Conservation (phyloP, 345 rosid genomes). For the Excoecaria agallocha region DNA sequence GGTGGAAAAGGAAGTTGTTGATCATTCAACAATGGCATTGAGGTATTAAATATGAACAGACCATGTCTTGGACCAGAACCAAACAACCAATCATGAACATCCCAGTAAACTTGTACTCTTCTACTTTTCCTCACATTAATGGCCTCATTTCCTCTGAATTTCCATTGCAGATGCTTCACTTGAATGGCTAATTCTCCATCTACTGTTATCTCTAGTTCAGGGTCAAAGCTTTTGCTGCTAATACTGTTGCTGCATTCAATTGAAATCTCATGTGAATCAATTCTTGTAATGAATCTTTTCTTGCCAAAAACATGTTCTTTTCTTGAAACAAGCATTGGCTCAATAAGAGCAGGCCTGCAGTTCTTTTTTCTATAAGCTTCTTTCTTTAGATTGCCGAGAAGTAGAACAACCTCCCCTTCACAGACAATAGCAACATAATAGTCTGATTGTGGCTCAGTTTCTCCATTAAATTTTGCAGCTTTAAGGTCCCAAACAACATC, state of each 20-base stretch:
- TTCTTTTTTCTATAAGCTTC: constrained; percentile 44
- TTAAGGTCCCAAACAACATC: constrained; percentile 55
- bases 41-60: constrained; percentile 41
- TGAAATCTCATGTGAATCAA: constrained; percentile 43
- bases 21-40: constrained; percentile 19
- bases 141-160: constrained; percentile 54
- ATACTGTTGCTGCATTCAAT: constrained; percentile 29
- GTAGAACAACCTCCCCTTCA: constrained; percentile 54
- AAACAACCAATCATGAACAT: constrained; percentile 58
- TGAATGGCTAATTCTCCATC: constrained; percentile 43
- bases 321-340: constrained; percentile 46
- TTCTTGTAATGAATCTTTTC: constrained; percentile 43
- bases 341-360: constrained; percentile 52
- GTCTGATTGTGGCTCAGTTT: constrained; percentile 49
- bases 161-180: constrained; percentile 56
- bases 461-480: constrained; percentile 48
- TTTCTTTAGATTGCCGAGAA: constrained; percentile 46
- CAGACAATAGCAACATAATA: constrained; percentile 54
- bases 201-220: constrained; percentile 42
- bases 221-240: constrained; percentile 31
- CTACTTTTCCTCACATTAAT: constrained; percentile 30
- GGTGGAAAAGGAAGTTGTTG: constrained; percentile 19
- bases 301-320: constrained; percentile 53
- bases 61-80: constrained; percentile 55
- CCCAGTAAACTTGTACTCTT: constrained; percentile 49